Evolutionary conservation across 345 rosid species (phyloP).

Genomic region (Linum lewisii): DNA sequence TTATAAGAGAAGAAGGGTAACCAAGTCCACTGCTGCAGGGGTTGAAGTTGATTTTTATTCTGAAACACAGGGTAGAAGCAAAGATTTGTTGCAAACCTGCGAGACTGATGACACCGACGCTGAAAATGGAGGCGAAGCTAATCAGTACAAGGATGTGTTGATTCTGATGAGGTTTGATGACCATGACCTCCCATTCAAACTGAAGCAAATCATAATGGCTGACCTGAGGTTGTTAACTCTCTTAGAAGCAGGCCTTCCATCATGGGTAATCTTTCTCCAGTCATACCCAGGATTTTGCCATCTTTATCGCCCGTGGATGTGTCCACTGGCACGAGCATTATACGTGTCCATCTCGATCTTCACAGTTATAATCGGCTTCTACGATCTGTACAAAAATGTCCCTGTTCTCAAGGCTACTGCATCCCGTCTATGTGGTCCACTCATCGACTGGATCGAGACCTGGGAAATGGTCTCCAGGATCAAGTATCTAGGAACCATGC

Average conservation of each 20-base stretch:
- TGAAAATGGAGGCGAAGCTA: constrained; percentile 39
- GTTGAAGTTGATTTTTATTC: constrained; percentile 50
- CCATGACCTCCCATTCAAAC: constrained; percentile 67
- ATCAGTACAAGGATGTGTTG: constrained; percentile 58
- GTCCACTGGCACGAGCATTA: constrained; percentile 82
- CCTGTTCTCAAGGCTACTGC: constrained; percentile 94
- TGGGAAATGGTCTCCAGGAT: constrained; percentile 98
- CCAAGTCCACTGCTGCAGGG: constrained; percentile 28
- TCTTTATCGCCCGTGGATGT: constrained; percentile 98
- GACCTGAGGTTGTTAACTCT: constrained; percentile 76
- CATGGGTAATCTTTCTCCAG: constrained; percentile 96
- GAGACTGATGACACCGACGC: constrained; percentile 27
- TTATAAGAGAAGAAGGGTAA: constrained; percentile 70
- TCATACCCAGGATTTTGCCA: constrained; percentile 92
- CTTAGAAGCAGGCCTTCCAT: constrained; percentile 93
- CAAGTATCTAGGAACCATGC: constrained; percentile 95
- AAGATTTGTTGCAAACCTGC: constrained; percentile 17
- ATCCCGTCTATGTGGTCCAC: constrained; percentile 76
- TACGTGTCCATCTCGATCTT: constrained; percentile 63
- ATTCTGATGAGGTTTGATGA: constrained; percentile 72
- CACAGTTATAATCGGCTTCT: constrained; percentile 87
- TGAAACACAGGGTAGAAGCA: constrained; percentile 37
- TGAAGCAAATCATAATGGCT: constrained; percentile 60
- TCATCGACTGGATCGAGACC: constrained; percentile 87
- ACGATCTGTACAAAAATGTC: constrained; percentile 92